Base-by-base conservation (phyloP, 1,284 basidiomycete species). In the Tilletia walkeri region DNA sequence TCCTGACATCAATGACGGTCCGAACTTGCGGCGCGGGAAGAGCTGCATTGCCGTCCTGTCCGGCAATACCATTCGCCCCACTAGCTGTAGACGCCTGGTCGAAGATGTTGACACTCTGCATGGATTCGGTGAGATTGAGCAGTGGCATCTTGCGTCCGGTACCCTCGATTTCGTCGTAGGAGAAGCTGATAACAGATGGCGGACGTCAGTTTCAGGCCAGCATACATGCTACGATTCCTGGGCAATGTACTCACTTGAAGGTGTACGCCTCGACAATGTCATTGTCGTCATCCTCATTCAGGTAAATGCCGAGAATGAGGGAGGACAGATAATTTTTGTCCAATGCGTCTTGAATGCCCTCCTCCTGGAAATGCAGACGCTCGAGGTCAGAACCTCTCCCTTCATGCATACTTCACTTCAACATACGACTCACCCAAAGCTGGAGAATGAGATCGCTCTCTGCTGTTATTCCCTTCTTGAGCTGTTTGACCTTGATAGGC, bases 281-380 rank as follows among this genome's bases (percentile, higher is more conserved):
- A 20, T 65, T 63, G 0, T 59, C 56, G 9, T 65, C 20, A 10
- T 59, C 59, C 39, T 39, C 38, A 24, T 69, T 59, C 2, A 69
- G 45, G n/a, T 59, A 69, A 56, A 69, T 39, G 24, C 39, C 68
- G 14, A 69, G 36, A 16, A 69, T 50, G 5, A 69, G 49, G 38
- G 59, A 65, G n/a, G 30, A 24, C 39, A 69, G 68, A 47, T 69
- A 69, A 24, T 65, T n/a, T n/a, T 61, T 59, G 36, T 69, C 59
- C 38, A 69, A 48, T 4, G 61, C 68, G 30, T 69, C 68, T n/a
- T 41, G 48, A 39, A 69, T 56, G 45, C 68, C 68, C 12, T 49
- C 61, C 39, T 69, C 68, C 56, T 61, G 63, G 4, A 18, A 1
- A 36, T 18, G 7, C 36, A 16, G 24, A 16, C 12, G 4, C 12